Conservation (phyloP, 2,329 filamentous ascomycete genomes). For the Alternaria sp. region DNA sequence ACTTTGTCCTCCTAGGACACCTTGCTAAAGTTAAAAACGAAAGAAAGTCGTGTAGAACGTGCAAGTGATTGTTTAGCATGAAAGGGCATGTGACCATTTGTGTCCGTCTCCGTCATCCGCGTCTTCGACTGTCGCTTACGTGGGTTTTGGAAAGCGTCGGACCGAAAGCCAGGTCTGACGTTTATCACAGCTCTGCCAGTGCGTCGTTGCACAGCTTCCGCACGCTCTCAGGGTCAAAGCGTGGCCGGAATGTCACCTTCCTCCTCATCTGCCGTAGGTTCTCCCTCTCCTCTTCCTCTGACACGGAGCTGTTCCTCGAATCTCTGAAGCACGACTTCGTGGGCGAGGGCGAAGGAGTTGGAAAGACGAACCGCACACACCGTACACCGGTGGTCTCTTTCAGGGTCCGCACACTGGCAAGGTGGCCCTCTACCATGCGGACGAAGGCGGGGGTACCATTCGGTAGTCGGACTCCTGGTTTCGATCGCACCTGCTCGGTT, state of each 20-base stretch:
- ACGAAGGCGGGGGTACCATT: constrained; percentile 39
- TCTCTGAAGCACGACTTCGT: constrained; percentile 15
- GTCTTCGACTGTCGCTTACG: background rate
- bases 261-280: constrained; percentile 27
- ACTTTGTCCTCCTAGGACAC: constrained; percentile 2
- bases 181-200: constrained; percentile 36
- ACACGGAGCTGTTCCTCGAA: constrained; percentile 15
- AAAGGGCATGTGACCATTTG: accelerated
- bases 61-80: background rate
- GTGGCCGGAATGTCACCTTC: constrained; percentile 33
- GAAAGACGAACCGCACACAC: constrained; percentile 24
- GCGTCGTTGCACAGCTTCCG: constrained; percentile 41
- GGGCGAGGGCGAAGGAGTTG: constrained; percentile 28
- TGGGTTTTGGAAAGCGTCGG: background rate
- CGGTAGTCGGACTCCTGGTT: constrained; percentile 24
- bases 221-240: constrained; percentile 43
- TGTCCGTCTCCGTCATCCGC: background rate
- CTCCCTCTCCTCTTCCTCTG: constrained; percentile 23
- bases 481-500: background rate
- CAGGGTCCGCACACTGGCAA: constrained; percentile 37
- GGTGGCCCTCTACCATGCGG: constrained; percentile 40
- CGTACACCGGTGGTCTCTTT: constrained; percentile 27
- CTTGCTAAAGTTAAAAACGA: constrained; percentile 4
- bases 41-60: background rate
- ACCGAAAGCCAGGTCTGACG: background rate